Evolutionary conservation across 805 yeast species (phyloP).

Genomic region (Candida taoyuanica): DNA sequence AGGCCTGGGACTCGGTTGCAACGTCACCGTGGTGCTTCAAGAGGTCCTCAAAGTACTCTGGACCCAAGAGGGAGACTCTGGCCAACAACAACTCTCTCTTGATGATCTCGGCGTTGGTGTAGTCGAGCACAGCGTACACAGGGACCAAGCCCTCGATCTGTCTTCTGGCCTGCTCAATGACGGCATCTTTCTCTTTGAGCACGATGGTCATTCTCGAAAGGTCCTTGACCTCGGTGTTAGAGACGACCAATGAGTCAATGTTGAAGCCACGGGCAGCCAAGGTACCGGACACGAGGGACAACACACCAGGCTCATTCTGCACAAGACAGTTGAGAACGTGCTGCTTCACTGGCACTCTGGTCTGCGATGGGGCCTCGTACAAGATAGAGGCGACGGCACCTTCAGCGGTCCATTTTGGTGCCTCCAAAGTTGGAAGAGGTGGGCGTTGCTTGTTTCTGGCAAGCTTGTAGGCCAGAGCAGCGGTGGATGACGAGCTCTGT

Average conservation of each 20-base stretch:
- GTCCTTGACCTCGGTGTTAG: conserved; percentile 93
- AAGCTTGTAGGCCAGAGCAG: conserved; percentile 92
- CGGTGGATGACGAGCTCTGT: conserved; percentile 60
- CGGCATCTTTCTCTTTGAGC: conserved; percentile 89
- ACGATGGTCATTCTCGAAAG: conserved; percentile 96
- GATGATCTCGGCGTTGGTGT: conserved; percentile 84
- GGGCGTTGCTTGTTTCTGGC: conserved; percentile 82
- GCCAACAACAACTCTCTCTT: conserved; percentile 88
- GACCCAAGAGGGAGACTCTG: conserved; percentile 88
- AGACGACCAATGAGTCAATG: conserved; percentile 94
- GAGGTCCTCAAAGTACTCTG: conserved; percentile 96
- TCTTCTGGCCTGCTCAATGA: conserved; percentile 96
- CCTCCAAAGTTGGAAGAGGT: conserved; percentile 85
- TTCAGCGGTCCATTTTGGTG: conserved; percentile 94
- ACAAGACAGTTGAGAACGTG: conserved; percentile 96
- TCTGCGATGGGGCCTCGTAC: conserved; percentile 74
- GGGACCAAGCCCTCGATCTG: conserved; percentile 98
- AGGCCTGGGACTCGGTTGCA: conserved; percentile 26
- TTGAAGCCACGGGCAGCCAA: conserved; percentile 98
- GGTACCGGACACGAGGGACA: conserved; percentile 89
- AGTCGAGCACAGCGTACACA: conserved; percentile 95
- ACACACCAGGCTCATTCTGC: conserved; percentile 98
- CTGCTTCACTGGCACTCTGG: conserved; percentile 60
- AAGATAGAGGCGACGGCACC: conserved; percentile 94
- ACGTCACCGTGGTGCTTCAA: conserved; percentile 68